Conservation (phyloP, 2,329 filamentous ascomycete genomes). For the Cladosporium austrohemisphaericum region DNA sequence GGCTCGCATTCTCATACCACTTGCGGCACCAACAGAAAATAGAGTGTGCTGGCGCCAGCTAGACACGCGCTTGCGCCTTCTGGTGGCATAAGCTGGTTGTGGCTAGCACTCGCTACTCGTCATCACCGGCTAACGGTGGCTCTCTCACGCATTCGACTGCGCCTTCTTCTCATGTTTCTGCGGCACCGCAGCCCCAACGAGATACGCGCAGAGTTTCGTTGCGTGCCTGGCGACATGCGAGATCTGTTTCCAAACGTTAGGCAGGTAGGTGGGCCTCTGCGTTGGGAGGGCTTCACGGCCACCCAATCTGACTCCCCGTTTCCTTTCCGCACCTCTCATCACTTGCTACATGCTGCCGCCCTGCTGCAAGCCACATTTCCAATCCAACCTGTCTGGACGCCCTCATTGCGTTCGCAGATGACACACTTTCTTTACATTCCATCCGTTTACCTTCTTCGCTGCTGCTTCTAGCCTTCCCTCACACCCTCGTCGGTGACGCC, state of each 20-base stretch:
- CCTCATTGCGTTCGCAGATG: not conserved
- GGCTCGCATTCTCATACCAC: not conserved
- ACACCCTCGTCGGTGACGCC: not conserved
- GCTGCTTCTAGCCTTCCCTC: slow-evolving; percentile 7
- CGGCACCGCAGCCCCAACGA: slow-evolving; percentile 9
- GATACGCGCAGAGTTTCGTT: slow-evolving; percentile 8
- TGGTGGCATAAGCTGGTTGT: too few relatives aligned
- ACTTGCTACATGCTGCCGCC: not conserved
- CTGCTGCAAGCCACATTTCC: slow-evolving; percentile 11
- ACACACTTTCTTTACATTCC: slow-evolving; percentile 2
- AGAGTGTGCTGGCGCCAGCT: slow-evolving; percentile 12
- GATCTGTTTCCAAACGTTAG: slow-evolving; percentile 5
- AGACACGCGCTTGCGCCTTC: slow-evolving; percentile 11
- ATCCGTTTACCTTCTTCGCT: not conserved
- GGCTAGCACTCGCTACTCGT: slow-evolving; percentile 12
- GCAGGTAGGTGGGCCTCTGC: slow-evolving; percentile 6
- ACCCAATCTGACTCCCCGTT: not conserved
- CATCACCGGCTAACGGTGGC: slow-evolving; percentile 12
- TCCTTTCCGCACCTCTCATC: slow-evolving; percentile 6
- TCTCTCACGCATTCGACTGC: slow-evolving; percentile 3
- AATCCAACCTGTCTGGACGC: not conserved
- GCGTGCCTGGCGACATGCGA: slow-evolving; percentile 14
- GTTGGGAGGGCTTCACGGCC: slow-evolving; percentile 10
- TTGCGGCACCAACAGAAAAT: slow-evolving; percentile 14
- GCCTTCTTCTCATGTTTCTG: not conserved